A percentile compares a stretch with the other conserved stretches of the same genome.
These are phyloP conservation scores for Mikania micrantha DNA, from an alignment of 129 eudicot genomes.

Conservation along the genomic window DNA sequence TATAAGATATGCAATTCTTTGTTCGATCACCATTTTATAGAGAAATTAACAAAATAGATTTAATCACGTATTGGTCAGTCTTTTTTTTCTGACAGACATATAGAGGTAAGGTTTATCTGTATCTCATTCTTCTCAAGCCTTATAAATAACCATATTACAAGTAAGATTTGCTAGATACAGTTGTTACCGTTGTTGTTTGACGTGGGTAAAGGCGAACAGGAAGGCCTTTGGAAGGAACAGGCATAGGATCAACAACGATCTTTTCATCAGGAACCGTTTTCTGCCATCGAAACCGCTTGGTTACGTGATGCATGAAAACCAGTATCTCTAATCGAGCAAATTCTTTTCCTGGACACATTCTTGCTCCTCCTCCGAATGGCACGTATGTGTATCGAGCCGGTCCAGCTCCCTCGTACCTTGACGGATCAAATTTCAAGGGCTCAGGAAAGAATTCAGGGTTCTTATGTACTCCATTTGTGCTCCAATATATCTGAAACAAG, in stretches of 20 bases:
- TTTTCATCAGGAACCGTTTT: conserved; percentile 23
- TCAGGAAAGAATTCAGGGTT: conserved; percentile 25
- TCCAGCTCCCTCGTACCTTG: conserved; percentile 29
- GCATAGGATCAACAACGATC: conserved; percentile 25
- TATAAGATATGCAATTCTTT: no score
- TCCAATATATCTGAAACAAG: conserved; percentile 29
- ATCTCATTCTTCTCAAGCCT: no score
- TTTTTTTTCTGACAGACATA: no score
- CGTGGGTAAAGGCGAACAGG: conserved; percentile 30
- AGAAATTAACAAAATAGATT: no score
- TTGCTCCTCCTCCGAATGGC: conserved; percentile 34
- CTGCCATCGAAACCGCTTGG: conserved; percentile 22
- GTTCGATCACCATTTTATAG: no score
- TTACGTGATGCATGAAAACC: conserved; percentile 26
- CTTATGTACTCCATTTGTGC: conserved; percentile 24
- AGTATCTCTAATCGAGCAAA: conserved; percentile 27
- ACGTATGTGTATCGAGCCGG: conserved; percentile 34
- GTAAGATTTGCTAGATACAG: no score
- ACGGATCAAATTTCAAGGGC: conserved; percentile 29
- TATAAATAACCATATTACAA: no score
- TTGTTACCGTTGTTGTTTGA: no score
- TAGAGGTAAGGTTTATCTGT: no score
- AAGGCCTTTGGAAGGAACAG: conserved; percentile 30
- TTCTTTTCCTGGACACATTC: conserved; percentile 33
- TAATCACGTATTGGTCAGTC: no score